Conservation (phyloP, 257 asterid genomes). For the Asclepias syriaca region DNA sequence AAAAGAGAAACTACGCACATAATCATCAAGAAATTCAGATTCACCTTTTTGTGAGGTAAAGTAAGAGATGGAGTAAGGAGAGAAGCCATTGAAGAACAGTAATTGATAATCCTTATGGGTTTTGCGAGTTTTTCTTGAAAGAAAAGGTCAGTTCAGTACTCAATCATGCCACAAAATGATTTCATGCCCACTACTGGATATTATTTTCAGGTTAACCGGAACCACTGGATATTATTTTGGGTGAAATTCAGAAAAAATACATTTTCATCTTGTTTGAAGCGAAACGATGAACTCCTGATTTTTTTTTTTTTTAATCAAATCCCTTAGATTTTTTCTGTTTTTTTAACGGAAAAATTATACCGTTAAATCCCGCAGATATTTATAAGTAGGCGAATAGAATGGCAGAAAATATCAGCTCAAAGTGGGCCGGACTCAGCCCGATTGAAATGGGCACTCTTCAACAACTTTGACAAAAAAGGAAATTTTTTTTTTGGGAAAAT, state of each 20-base stretch:
- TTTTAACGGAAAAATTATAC: too few relatives aligned
- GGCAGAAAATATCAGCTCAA: too few relatives aligned
- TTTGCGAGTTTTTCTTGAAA: neutral
- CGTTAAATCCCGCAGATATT: too few relatives aligned
- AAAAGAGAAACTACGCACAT: neutral
- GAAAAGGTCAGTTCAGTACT: neutral
- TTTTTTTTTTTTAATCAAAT: too few relatives aligned
- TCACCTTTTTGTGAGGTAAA: conserved; percentile 45
- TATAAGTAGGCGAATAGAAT: too few relatives aligned
- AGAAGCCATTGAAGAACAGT: conserved; percentile 48
- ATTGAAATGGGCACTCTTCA: too few relatives aligned
- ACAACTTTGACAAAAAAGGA: too few relatives aligned
- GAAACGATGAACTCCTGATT: too few relatives aligned
- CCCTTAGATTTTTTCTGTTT: too few relatives aligned
- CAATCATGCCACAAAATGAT: neutral
- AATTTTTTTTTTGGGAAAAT: too few relatives aligned
- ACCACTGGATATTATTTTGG: conserved; percentile 1
- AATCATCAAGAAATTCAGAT: neutral
- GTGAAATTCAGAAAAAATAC: neutral
- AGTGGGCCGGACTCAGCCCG: too few relatives aligned
- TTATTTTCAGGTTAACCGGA: neutral
- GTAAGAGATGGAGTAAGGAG: conserved; percentile 44
- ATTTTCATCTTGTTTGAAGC: too few relatives aligned
- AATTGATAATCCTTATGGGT: neutral
- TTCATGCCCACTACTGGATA: neutral